Evolutionary conservation across 768 basidiomycete genomes (phyloP).

Genomic region (Rhizopogon rudus): DNA sequence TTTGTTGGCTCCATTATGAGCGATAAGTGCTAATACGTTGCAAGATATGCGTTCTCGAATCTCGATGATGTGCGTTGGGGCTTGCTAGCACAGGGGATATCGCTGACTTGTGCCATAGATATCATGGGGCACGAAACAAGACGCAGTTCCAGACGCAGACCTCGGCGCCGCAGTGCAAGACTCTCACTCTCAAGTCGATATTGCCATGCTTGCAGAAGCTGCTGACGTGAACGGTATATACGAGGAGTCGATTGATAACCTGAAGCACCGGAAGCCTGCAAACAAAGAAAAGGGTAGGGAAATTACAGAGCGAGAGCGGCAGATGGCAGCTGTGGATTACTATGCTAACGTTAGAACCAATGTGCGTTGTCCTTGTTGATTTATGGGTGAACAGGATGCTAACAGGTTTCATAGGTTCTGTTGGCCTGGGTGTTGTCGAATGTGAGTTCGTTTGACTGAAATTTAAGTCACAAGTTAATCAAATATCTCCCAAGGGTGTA

Average conservation of each 20-base stretch:
- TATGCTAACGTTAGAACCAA: slow-evolving; percentile 87
- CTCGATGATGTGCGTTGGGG: slow-evolving; percentile 61
- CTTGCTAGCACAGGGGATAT: slow-evolving; percentile 3
- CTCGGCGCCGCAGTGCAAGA: slow-evolving; percentile 83
- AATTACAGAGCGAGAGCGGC: slow-evolving; percentile 53
- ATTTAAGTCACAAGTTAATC: neutral
- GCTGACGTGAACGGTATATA: slow-evolving; percentile 83
- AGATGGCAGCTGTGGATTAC: slow-evolving; percentile 76
- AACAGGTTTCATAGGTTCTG: slow-evolving; percentile 42
- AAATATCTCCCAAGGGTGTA: slow-evolving; percentile 46
- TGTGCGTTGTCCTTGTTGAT: slow-evolving; percentile 29
- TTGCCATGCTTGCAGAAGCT: slow-evolving; percentile 78
- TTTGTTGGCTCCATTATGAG: neutral
- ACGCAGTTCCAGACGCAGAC: slow-evolving; percentile 64
- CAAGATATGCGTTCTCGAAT: slow-evolving; percentile 81
- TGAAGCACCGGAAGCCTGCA: slow-evolving; percentile 50
- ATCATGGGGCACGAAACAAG: slow-evolving; percentile 97
- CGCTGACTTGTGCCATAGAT: slow-evolving; percentile 41
- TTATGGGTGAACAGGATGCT: neutral
- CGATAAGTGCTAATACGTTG: slow-evolving; percentile 22
- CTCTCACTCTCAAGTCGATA: slow-evolving; percentile 76
- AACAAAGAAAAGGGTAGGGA: slow-evolving; percentile 21
- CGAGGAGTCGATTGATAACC: slow-evolving; percentile 74
- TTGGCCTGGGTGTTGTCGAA: slow-evolving; percentile 84
- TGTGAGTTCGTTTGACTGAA: slow-evolving; percentile 34